Evolutionary conservation across 106 monocot genomes (phyloP).

Genomic region (Dactylorhiza incarnata): DNA sequence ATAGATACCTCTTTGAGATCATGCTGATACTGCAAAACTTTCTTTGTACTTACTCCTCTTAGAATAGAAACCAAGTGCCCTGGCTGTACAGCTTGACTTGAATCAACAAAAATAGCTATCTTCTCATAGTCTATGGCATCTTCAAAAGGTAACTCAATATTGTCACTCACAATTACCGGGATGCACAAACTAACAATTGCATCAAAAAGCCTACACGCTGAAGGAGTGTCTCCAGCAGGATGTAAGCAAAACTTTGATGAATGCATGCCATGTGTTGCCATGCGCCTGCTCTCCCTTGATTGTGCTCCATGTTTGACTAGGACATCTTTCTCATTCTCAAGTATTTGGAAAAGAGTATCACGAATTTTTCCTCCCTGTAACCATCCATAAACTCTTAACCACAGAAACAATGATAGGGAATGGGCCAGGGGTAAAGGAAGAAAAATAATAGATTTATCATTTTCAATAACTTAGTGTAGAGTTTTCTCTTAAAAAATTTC

Average conservation of each 20-base stretch:
- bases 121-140: conserved; percentile 74
- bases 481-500: neutral
- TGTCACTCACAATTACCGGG: conserved; percentile 80
- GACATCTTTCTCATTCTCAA: conserved; percentile 65
- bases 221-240: conserved; percentile 89
- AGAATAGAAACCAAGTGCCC: conserved; percentile 44
- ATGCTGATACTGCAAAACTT: conserved; percentile 56
- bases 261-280: conserved; percentile 79
- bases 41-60: conserved; percentile 31
- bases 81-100: conserved; percentile 42
- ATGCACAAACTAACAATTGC: conserved; percentile 83
- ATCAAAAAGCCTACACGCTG: conserved; percentile 82
- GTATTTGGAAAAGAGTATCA: conserved; percentile 73
- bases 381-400: neutral
- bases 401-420: neutral
- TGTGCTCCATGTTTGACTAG: conserved; percentile 78
- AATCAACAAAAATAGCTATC: conserved; percentile 68
- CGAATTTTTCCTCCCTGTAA: conserved; percentile 80
- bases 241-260: conserved; percentile 82
- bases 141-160: conserved; percentile 84
- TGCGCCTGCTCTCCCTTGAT: conserved; percentile 73
- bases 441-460: neutral
- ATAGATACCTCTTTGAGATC: conserved; percentile 49
- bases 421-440: neutral
- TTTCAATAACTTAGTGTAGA: neutral